Base-by-base conservation (phyloP, 2,329 filamentous ascomycete genomes). In the Phaeosphaeria sp. region DNA sequence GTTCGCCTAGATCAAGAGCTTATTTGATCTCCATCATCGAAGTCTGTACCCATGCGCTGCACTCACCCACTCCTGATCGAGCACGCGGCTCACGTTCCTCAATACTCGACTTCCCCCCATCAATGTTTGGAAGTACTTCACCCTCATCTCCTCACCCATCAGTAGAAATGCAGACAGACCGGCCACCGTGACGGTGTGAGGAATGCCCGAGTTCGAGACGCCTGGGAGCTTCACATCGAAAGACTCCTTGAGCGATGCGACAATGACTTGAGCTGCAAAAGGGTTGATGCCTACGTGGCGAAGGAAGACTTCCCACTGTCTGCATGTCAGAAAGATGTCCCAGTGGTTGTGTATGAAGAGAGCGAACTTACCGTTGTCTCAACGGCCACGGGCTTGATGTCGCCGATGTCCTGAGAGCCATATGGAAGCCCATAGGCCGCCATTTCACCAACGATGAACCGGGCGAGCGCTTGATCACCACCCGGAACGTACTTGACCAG, bases 221-320 rank as follows among this genome's bases (percentile, higher is more conserved):
- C 53, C 15, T 13, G 63, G 54, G 21, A 66, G 22, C 2, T 54
- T 25, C 7, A 68, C 46, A 3, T 61, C 39, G 10, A 61, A 46
- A 1, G 67, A 63, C 6, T 63, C 43, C 43, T 72, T 73, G 51
- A 76, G 67, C 3, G 73, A 72, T 0, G 77, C 78, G 33, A 91
- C 76, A 1, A 92, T 79, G 10, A 81, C 80, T 71, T 92, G 90
- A 2, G 90, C 90, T 2, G 89, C 90, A 71, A 87, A 92, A 0
- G 85, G 83, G 73, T 93, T 93, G 70, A 92, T 73, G 0, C 90
- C 90, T 1, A 84, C 82, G 22, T 82, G 80, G 15, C 89, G 81
- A 22, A 93, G 79, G 60, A 90, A 90, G 10, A 86, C 46, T 72
- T 93, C 90, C 87, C 87, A 90, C 33, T 76, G 39, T 22, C 6